Percentiles rank a stretch among this genome's conserved stretches.
These are phyloP conservation scores for Herpetospermum pedunculosum DNA, from an alignment of 306 rosid species.

Conservation along the genomic window DNA sequence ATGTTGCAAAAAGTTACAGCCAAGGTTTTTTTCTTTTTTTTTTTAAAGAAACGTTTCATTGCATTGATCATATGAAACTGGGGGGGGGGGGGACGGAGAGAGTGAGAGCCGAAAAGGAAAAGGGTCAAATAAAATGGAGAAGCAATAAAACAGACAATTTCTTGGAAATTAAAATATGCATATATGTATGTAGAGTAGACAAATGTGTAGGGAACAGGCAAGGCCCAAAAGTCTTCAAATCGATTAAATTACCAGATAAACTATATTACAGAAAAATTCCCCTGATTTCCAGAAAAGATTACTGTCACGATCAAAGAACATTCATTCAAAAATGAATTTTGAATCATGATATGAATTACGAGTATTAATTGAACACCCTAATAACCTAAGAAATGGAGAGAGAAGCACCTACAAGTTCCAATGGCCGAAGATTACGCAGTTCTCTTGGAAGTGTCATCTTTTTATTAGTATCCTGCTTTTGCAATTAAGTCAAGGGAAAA, in stretches of 20 bases:
- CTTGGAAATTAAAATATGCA: neutral
- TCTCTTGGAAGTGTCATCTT: conserved; percentile 74
- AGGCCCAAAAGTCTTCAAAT: neutral
- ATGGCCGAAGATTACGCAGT: conserved; percentile 48
- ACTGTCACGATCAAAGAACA: neutral
- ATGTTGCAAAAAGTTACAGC: neutral
- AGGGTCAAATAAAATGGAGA: neutral
- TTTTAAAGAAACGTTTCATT: too few species aligned
- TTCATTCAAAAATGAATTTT: neutral
- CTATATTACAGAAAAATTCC: neutral
- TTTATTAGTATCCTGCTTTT: conserved; percentile 75
- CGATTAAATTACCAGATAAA: neutral
- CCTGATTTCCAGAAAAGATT: neutral
- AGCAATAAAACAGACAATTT: neutral
- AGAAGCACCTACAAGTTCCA: conserved; percentile 65
- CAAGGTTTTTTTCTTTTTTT: too few species aligned
- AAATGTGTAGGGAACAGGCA: neutral
- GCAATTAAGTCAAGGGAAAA: conserved; percentile 5
- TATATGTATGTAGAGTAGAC: neutral
- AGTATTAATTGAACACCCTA: neutral
- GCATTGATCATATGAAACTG: too few species aligned
- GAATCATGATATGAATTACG: neutral
- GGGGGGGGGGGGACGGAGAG: too few species aligned
- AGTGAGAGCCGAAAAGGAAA: too few species aligned
- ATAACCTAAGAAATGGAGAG: conserved; percentile 4